These are phyloP conservation scores for Hyphopichia khmerensis DNA, from an alignment of 1,139 yeast species.

Conservation along the genomic window DNA sequence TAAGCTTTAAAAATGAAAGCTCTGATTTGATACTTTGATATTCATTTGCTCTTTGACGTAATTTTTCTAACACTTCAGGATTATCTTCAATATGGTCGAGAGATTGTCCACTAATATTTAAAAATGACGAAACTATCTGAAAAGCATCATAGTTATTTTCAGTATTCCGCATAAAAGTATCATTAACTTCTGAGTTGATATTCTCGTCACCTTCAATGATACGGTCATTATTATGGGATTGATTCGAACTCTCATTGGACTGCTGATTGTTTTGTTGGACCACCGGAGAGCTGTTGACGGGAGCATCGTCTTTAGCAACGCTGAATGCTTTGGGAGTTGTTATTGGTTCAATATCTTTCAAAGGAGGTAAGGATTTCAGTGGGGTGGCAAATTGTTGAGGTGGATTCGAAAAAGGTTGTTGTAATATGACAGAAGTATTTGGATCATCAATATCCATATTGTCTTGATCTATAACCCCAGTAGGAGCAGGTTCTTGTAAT, in stretches of 20 bases:
- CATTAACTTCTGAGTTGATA: constrained; percentile 4
- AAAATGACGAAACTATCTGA: constrained; percentile 26
- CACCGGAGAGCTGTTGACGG: constrained; percentile 21
- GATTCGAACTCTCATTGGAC: background rate
- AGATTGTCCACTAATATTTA: constrained; percentile 27
- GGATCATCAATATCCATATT: constrained; percentile 8
- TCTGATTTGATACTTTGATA: constrained; percentile 52
- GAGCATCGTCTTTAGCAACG: constrained; percentile 35
- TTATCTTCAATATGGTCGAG: constrained; percentile 17
- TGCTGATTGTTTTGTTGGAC: constrained; percentile 6
- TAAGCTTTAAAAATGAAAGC: constrained; percentile 49
- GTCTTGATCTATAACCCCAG: background rate
- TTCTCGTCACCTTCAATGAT: constrained; percentile 6
- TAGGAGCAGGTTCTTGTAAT: constrained; percentile 7
- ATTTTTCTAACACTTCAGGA: constrained; percentile 23
- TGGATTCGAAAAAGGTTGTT: constrained; percentile 7
- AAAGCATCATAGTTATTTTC: constrained; percentile 1
- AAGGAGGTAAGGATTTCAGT: constrained; percentile 42
- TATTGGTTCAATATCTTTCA: constrained; percentile 44
- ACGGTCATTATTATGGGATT: background rate
- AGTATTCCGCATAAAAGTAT: background rate
- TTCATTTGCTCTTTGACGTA: constrained; percentile 47
- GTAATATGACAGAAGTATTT: constrained; percentile 12
- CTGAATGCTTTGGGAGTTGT: constrained; percentile 42
- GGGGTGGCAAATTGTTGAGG: constrained; percentile 38